Evolutionary conservation across 306 rosid genomes (phyloP).

Genomic region (Oemleria cerasiformis): DNA sequence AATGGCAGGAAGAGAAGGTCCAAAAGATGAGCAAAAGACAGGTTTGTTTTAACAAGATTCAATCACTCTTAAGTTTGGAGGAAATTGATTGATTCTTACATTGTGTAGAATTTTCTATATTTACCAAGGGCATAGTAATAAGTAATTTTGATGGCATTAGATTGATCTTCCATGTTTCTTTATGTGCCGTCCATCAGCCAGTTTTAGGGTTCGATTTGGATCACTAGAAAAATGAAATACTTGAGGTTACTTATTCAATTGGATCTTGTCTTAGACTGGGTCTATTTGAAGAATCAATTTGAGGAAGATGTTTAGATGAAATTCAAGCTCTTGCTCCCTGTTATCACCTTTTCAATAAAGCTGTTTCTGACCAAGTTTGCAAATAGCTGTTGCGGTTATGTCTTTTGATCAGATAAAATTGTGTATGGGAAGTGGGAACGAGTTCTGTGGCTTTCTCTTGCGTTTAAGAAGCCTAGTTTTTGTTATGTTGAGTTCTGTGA

Average conservation of each 20-base stretch:
- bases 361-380: not conserved
- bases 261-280: not conserved
- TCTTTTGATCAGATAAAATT: not conserved
- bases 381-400: not conserved
- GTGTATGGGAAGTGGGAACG: not conserved
- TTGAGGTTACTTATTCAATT: not conserved
- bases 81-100: not conserved
- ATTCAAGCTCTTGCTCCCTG: not conserved
- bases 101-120: too few species aligned
- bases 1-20: slow-evolving; percentile 70
- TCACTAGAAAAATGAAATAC: not conserved
- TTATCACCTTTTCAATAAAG: not conserved
- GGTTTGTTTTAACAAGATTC: slow-evolving; percentile 38
- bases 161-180: not conserved
- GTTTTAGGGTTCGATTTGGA: not conserved
- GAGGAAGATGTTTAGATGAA: not conserved
- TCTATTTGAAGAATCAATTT: not conserved
- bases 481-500: not conserved
- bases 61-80: not conserved
- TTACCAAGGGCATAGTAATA: not conserved
- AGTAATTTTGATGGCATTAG: not conserved
- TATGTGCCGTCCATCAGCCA: not conserved
- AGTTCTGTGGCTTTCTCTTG: not conserved
- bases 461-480: not conserved
- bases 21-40: slow-evolving; percentile 65